A percentile compares a stretch with the other conserved stretches of the same genome.
Evolutionary conservation across 257 asterid genomes (phyloP).

Genomic region (Solanum sitiens): DNA sequence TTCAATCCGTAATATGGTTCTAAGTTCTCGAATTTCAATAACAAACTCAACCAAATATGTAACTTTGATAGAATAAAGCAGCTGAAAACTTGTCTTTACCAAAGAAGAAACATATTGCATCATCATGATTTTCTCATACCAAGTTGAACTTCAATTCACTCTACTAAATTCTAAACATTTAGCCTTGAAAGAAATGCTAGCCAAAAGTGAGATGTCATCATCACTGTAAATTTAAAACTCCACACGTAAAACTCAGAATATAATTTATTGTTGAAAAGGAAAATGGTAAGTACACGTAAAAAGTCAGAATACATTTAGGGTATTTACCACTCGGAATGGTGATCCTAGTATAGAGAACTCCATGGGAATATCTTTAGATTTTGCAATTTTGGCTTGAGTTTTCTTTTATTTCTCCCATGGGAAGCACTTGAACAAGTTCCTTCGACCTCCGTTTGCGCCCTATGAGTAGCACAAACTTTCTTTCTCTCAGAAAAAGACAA

Average conservation of each 20-base stretch:
- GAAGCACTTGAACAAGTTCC: slow-evolving; percentile 20
- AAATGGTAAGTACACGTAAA: background rate
- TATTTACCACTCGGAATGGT: slow-evolving; percentile 64
- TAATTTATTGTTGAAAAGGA: background rate
- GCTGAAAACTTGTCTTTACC: background rate
- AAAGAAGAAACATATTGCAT: background rate
- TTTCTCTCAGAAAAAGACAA: slow-evolving; percentile 31
- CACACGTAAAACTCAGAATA: background rate
- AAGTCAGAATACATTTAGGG: background rate
- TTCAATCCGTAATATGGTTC: background rate
- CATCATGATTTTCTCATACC: background rate
- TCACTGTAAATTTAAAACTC: background rate
- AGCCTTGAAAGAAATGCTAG: background rate
- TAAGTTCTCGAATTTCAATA: background rate
- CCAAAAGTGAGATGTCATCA: background rate
- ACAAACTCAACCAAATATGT: background rate
- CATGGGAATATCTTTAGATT: slow-evolving; percentile 50
- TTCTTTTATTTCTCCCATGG: slow-evolving; percentile 17
- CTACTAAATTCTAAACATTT: background rate
- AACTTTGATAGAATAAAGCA: background rate
- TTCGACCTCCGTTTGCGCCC: slow-evolving; percentile 13
- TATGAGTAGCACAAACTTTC: slow-evolving; percentile 11
- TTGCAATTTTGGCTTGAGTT: slow-evolving; percentile 30
- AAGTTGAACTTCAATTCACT: background rate
- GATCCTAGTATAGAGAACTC: slow-evolving; percentile 92